phyloP scores from a whole-genome alignment of 495 filamentous ascomycete species.

The Penicillium diatomitis region DNA sequence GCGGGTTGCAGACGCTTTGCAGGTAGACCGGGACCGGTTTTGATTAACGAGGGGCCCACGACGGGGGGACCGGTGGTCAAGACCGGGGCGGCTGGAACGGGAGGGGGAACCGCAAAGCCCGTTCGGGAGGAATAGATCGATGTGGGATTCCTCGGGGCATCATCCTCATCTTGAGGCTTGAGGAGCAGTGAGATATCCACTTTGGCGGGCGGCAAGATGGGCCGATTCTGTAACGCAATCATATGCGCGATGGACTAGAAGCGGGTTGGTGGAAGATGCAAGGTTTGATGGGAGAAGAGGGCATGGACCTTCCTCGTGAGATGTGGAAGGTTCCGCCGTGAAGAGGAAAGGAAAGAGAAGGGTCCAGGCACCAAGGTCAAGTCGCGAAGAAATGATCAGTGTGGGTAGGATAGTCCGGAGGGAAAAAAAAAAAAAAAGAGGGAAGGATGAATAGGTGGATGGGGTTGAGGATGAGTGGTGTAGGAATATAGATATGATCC shows the following conservation, averaged over 20 bases:
- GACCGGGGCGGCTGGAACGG: conserved; percentile 22
- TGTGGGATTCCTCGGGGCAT: conserved; percentile 49
- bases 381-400: too few species aligned
- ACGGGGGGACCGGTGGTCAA: conserved; percentile 23
- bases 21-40: conserved; percentile 24
- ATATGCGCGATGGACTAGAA: conserved; percentile 34
- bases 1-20: conserved; percentile 44
- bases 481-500: conserved; percentile 1
- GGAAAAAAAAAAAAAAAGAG: not conserved
- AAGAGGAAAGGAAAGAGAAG: not conserved
- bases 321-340: not conserved
- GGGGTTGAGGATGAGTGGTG: not conserved
- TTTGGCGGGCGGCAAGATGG: conserved; percentile 51
- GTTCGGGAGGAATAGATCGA: conserved; percentile 42
- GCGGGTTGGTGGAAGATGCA: conserved; percentile 1
- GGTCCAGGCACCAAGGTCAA: not conserved
- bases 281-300: not conserved
- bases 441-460: not conserved
- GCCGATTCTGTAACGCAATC: conserved; percentile 42
- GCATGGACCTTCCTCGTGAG: not conserved
- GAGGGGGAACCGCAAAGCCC: conserved; percentile 35
- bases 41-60: conserved; percentile 23
- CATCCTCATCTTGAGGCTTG: conserved; percentile 73
- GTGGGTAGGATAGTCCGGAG: too few species aligned
- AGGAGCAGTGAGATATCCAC: conserved; percentile 85